Percentiles rank a stretch among this genome's conserved stretches.
These are phyloP conservation scores for Parastagonospora avenae DNA, from an alignment of 2,329 filamentous ascomycete genomes.

Conservation along the genomic window DNA sequence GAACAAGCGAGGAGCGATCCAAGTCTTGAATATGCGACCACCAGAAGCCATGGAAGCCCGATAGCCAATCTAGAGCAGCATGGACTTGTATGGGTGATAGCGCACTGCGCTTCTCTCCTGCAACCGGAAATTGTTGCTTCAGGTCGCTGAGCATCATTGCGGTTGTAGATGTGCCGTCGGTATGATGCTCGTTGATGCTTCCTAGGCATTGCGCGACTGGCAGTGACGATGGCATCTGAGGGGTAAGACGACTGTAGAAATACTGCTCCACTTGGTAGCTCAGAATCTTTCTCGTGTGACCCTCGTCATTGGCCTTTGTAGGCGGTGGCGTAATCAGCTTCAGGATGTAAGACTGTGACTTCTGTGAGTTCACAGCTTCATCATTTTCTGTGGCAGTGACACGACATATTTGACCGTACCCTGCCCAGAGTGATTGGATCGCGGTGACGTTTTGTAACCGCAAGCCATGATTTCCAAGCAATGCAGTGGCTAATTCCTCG, in stretches of 20 bases:
- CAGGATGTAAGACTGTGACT: slow-evolving; percentile 55
- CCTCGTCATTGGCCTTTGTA: slow-evolving; percentile 56
- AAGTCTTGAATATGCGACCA: slow-evolving; percentile 45
- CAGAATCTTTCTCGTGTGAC: slow-evolving; percentile 68
- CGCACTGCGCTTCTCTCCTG: slow-evolving; percentile 59
- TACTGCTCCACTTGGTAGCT: slow-evolving; percentile 71
- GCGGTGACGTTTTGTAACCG: slow-evolving; percentile 27
- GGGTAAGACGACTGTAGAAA: slow-evolving; percentile 65
- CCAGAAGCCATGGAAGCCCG: slow-evolving; percentile 64
- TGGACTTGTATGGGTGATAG: slow-evolving; percentile 56
- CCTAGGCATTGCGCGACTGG: slow-evolving; percentile 59
- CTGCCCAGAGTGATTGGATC: slow-evolving; percentile 55
- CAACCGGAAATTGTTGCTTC: slow-evolving; percentile 58
- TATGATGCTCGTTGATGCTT: slow-evolving; percentile 49
- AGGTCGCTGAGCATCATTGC: slow-evolving; percentile 66
- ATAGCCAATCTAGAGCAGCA: slow-evolving; percentile 66
- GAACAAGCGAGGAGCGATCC: slow-evolving; percentile 48
- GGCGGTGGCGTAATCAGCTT: slow-evolving; percentile 65
- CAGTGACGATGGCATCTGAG: slow-evolving; percentile 51
- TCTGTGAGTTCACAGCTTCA: slow-evolving; percentile 12
- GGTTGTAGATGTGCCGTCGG: slow-evolving; percentile 46
- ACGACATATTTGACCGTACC: slow-evolving; percentile 61
- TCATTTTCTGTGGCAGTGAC: slow-evolving; percentile 49
- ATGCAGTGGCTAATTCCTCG: slow-evolving; percentile 27
- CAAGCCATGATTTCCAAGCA: slow-evolving; percentile 33